A percentile compares a stretch with the other conserved stretches of the same genome.
phyloP scores from a whole-genome alignment of 2,329 filamentous ascomycete species.

The Proliferodiscus dingleyae region DNA sequence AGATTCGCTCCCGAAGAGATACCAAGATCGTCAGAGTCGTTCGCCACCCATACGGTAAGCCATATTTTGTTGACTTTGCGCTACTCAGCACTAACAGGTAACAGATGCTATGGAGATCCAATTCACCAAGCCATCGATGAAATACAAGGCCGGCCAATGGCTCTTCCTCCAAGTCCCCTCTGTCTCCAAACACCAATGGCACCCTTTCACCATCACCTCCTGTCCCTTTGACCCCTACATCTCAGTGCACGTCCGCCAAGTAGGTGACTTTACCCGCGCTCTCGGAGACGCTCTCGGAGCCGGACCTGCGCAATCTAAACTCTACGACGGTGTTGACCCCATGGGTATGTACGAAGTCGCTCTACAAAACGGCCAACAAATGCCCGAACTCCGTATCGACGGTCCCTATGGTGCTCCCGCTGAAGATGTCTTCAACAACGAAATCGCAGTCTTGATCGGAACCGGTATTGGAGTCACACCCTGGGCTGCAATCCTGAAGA shows the following conservation, averaged over 20 bases:
- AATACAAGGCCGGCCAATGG: slow-evolving; percentile 98
- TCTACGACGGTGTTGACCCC: slow-evolving; percentile 86
- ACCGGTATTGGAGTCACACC: slow-evolving; percentile 85
- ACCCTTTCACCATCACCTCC: slow-evolving; percentile 98
- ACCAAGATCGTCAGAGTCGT: slow-evolving; percentile 93
- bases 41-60: slow-evolving; percentile 84
- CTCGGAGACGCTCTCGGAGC: slow-evolving; percentile 95
- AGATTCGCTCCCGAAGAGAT: slow-evolving; percentile 75
- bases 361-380: slow-evolving; percentile 84
- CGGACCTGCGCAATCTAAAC: slow-evolving; percentile 77
- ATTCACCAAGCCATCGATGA: slow-evolving; percentile 93
- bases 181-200: slow-evolving; percentile 88
- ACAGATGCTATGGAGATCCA: slow-evolving; percentile 93
- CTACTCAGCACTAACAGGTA: slow-evolving; percentile 27
- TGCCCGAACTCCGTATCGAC: slow-evolving; percentile 86
- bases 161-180: slow-evolving; percentile 91
- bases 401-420: slow-evolving; percentile 95
- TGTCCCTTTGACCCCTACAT: slow-evolving; percentile 95
- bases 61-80: background rate
- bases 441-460: slow-evolving; percentile 80
- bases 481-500: slow-evolving; percentile 86
- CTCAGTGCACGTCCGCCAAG: slow-evolving; percentile 90
- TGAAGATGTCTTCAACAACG: slow-evolving; percentile 94
- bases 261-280: slow-evolving; percentile 91
- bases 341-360: slow-evolving; percentile 98